Evolutionary conservation across 192 early-diverging fungal species (phyloP), one percentile per base, ranked within the genome.

Genomic region (Coemansia sp.): DNA sequence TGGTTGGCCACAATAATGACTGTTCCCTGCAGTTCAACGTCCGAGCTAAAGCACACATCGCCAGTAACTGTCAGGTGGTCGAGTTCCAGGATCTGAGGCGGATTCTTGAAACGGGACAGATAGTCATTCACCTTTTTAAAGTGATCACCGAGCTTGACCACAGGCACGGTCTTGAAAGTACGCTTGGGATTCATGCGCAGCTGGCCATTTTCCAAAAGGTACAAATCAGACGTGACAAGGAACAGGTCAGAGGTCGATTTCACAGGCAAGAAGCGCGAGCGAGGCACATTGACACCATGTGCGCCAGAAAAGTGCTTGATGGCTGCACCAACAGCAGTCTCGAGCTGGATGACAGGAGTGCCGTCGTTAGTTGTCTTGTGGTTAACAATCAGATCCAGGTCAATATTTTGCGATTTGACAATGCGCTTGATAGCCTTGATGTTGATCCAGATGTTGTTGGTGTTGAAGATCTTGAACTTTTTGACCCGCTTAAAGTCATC

Each of bases 391-490:
- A 99, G 92, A 69, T 99, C 98, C 66, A 99, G 84, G 52, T 87
- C 87, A 46, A 99, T 79, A 70, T 87, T 88, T 67, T 88, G 78
- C 68, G 90, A 85, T 58, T 90, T 90, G 52, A 97, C 88, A 34
- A 97, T 75, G 49, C 94, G 92, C 85, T 93, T 93, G 71, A 93
- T 88, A 30, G 92, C 92, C 85, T 90, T 91, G 43, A 93, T 79
- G 71, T 87, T 91, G 64, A 93, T 89, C 92, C 92, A 94, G 74
- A 93, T 68, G 77, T 94, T 94, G 85, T 93, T 94, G 60, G 97
- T 99, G 88, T 99, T 99, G 86, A 98, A 98, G 76, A 98, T 97
- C 89, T 97, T 94, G 89, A 99, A 99, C 85, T 99, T 99, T 81
- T 98, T 99, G 85, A 99, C 89, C 55, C 91, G 92, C 84, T 99